Percentiles rank a stretch among this genome's conserved stretches.
Conservation (phyloP, 1,284 basidiomycete genomes). For the Pseudozyma hubeiensis region DNA sequence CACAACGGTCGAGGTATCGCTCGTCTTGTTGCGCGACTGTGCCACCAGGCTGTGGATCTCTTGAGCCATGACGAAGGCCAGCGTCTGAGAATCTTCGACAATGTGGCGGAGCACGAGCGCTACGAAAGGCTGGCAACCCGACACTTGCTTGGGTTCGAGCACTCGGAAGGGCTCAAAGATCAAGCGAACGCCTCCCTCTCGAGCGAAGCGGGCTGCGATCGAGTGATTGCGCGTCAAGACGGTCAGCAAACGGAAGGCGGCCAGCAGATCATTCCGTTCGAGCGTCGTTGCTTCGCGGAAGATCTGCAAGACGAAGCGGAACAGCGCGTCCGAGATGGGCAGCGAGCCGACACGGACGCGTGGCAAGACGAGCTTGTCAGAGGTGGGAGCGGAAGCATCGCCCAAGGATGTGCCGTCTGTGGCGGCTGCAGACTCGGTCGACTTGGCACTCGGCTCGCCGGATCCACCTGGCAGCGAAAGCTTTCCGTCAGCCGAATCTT, state of each 20-base stretch:
- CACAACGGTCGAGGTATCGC: constrained; percentile 81
- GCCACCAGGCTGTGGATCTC: constrained; percentile 74
- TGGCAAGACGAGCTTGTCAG: constrained; percentile 14
- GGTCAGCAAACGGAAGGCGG: constrained; percentile 60
- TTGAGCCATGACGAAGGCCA: constrained; percentile 82
- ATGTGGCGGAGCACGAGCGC: constrained; percentile 89
- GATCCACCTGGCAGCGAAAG: not conserved
- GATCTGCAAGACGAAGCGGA: constrained; percentile 39
- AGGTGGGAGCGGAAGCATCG: not conserved
- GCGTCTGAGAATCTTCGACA: constrained; percentile 79
- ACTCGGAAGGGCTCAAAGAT: constrained; percentile 60
- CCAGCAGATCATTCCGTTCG: constrained; percentile 54
- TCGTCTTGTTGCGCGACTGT: constrained; percentile 66
- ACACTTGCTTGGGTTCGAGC: constrained; percentile 40
- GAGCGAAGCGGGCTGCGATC: constrained; percentile 44
- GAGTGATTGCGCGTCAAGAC: constrained; percentile 54
- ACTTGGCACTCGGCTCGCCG: not conserved
- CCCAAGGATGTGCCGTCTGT: not conserved
- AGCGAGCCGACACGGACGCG: constrained; percentile 21
- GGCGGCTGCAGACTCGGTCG: not conserved
- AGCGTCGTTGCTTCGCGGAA: constrained; percentile 67
- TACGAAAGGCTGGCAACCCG: constrained; percentile 81
- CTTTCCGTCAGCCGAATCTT: constrained; percentile 12
- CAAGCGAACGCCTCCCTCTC: constrained; percentile 49
- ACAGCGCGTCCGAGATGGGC: constrained; percentile 61